Evolutionary conservation across 2,329 filamentous ascomycete genomes (phyloP), one percentile per base, ranked within the genome.

Genomic region (Stachybotrys elegans): DNA sequence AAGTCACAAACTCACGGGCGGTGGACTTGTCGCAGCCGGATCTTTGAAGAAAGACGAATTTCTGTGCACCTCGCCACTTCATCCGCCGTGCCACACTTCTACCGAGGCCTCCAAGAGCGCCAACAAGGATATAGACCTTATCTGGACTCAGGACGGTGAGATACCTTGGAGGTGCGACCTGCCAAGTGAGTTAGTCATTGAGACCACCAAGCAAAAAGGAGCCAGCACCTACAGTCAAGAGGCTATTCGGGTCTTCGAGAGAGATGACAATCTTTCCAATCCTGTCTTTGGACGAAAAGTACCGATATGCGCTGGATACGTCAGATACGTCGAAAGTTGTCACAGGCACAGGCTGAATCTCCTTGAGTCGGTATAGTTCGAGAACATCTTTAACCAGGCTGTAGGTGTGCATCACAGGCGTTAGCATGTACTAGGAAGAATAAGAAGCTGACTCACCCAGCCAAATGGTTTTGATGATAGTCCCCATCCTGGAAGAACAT

Each of bases 191-290:
- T n/a, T n/a, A n/a, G n/a, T n/a, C n/a, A 22, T 16, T 13, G 40
- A 13, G 9, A 42, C 17, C 14, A 34, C 27, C 21, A n/a, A n/a
- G 17, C 39, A 21, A 8, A 8, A 38, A 11, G 20, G n/a, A 14
- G 14, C 20, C 6, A 40, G 36, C 41, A 35, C 38, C 29, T 29
- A 40, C 38, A 16, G 38, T 22, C 12, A 44, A 22, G 14, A n/a
- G 29, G 34, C 39, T 47, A 22, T 45, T 43, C 21, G 39, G 31
- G 22, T 46, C 36, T 29, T 46, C 51, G 34, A 50, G 23, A 4
- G 47, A 50, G 14, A 59, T 31, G 4, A 65, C 54, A 14, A 68
- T 58, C 27, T 69, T 69, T 0, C 65, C 67, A 5, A 66, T 54
- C 20, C 64, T 61, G 2, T 57, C 47, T 1, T 58, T 60, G 14